These are phyloP conservation scores for Coccinonectria pachysandricola DNA, from an alignment of 2,329 filamentous ascomycete genomes.

Conservation along the genomic window DNA sequence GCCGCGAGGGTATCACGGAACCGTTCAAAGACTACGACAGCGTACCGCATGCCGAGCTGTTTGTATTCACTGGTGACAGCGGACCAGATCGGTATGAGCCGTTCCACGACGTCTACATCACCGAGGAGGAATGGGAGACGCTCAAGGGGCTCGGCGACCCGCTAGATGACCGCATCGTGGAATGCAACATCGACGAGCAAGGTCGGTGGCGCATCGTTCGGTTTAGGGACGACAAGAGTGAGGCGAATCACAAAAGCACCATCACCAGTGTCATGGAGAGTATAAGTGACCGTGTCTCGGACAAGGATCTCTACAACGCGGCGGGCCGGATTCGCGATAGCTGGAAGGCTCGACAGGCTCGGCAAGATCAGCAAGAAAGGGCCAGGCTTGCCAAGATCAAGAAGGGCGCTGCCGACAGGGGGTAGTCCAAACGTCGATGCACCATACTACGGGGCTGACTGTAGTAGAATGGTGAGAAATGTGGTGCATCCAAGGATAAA, in stretches of 20 bases:
- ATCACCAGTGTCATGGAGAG: slow-evolving; percentile 82
- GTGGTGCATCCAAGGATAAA: no score
- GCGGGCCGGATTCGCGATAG: slow-evolving; percentile 64
- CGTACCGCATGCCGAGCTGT: slow-evolving; percentile 62
- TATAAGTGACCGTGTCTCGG: slow-evolving; percentile 74
- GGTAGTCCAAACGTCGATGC: no score
- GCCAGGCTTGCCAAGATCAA: no score
- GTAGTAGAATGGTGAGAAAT: no score
- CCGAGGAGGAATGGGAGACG: slow-evolving; percentile 70
- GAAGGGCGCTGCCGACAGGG: slow-evolving; percentile 13
- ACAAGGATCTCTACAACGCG: slow-evolving; percentile 65
- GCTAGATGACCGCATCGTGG: slow-evolving; percentile 79
- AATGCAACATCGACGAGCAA: slow-evolving; percentile 71
- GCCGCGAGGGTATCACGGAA: slow-evolving; percentile 52
- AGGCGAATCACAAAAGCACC: slow-evolving; percentile 80
- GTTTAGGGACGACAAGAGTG: slow-evolving; percentile 84
- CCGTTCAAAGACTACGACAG: slow-evolving; percentile 70
- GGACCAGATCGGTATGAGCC: slow-evolving; percentile 45
- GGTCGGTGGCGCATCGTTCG: slow-evolving; percentile 77
- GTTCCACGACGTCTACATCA: slow-evolving; percentile 60
- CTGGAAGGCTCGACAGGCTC: slow-evolving; percentile 58
- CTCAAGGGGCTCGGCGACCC: slow-evolving; percentile 65
- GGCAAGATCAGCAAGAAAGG: no score
- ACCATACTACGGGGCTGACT: no score
- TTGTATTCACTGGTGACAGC: slow-evolving; percentile 54